phyloP scores from a whole-genome alignment of 2,329 filamentous ascomycete species.

The Shiraia sp. region DNA sequence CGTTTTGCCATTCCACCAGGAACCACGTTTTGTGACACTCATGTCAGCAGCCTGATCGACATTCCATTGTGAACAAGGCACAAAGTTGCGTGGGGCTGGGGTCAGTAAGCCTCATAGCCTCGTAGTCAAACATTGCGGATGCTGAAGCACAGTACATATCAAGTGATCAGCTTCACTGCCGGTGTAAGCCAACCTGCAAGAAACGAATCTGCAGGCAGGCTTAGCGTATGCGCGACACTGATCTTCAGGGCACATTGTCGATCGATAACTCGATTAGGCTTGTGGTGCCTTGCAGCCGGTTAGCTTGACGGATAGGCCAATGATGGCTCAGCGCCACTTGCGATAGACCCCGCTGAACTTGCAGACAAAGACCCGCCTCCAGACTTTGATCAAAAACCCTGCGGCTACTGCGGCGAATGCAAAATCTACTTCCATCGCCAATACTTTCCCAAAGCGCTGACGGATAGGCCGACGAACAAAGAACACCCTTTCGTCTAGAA shows the following conservation, averaged over 20 bases:
- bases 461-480: no score
- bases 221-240: constrained; percentile 14
- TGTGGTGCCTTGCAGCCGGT: constrained; percentile 9
- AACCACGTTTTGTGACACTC: constrained; percentile 13
- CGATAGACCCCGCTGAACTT: no score
- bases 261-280: constrained; percentile 5
- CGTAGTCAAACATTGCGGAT: neutral
- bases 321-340: no score
- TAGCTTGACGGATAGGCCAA: constrained; percentile 4
- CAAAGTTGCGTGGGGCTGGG: no score
- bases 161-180: no score
- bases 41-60: constrained; percentile 13
- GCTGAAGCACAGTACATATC: neutral
- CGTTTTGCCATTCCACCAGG: constrained; percentile 5
- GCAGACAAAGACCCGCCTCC: no score
- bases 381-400: no score
- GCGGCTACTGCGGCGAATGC: no score
- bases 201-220: constrained; percentile 12
- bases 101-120: neutral
- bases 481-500: no score
- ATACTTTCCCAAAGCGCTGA: no score
- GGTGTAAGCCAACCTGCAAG: constrained; percentile 2
- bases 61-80: neutral
- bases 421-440: no score
- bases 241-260: constrained; percentile 10